A percentile compares a stretch with the other conserved stretches of the same genome.
These are phyloP conservation scores for Blepharisma undulans DNA, from an alignment of 169 alveolate genomes.

Conservation along the genomic window DNA sequence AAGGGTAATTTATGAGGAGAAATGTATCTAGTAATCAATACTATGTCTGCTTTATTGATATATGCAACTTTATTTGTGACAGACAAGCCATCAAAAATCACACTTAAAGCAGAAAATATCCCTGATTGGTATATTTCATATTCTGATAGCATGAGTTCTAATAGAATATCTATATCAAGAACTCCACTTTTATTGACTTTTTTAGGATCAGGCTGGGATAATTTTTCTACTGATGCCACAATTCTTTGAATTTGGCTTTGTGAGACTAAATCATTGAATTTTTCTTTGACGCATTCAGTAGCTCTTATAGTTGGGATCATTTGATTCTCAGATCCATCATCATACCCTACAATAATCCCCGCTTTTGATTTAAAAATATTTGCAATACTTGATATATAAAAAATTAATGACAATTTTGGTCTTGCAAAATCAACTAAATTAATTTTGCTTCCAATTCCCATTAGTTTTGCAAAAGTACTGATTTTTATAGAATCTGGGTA, in stretches of 20 bases:
- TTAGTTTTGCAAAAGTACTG: neutral
- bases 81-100: neutral
- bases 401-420: neutral
- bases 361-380: neutral
- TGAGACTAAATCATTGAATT: neutral
- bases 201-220: neutral
- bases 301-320: neutral
- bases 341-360: neutral
- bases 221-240: neutral
- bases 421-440: neutral
- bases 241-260: neutral
- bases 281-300: neutral
- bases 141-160: neutral
- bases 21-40: neutral
- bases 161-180: neutral
- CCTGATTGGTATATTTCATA: neutral
- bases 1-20: neutral
- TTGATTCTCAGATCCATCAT: neutral
- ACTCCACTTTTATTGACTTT: conserved; percentile 11
- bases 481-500: neutral
- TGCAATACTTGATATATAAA: neutral
- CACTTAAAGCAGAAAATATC: neutral
- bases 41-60: neutral
- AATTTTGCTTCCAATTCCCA: neutral
- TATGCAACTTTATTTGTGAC: neutral